A percentile compares a stretch with the other conserved stretches of the same genome.
Evolutionary conservation across 2,329 filamentous ascomycete genomes (phyloP).

Genomic region (Fusarium fujikuroi): DNA sequence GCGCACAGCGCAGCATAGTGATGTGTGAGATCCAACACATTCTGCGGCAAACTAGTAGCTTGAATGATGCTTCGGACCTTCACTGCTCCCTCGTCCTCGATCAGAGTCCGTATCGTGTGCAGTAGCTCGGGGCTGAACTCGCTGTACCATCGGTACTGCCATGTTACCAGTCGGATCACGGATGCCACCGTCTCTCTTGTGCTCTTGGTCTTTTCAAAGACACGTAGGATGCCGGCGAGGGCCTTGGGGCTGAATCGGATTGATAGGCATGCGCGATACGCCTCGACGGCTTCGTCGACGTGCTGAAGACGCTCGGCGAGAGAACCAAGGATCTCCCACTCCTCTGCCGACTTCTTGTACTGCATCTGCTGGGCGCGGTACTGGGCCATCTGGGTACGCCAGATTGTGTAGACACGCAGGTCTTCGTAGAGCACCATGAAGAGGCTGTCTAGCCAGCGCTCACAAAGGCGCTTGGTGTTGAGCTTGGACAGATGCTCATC

Average conservation of each 20-base stretch:
- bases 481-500: slow-evolving; percentile 87
- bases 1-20: slow-evolving; percentile 96
- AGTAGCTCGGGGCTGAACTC: slow-evolving; percentile 96
- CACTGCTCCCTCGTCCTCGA: slow-evolving; percentile 96
- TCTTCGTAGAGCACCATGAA: slow-evolving; percentile 99
- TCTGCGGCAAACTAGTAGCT: slow-evolving; percentile 91
- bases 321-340: slow-evolving; percentile 97
- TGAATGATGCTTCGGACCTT: slow-evolving; percentile 98
- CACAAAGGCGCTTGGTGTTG: slow-evolving; percentile 96
- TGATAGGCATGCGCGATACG: slow-evolving; percentile 86
- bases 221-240: slow-evolving; percentile 82
- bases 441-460: slow-evolving; percentile 96
- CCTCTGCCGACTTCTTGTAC: slow-evolving; percentile 95
- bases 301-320: slow-evolving; percentile 94
- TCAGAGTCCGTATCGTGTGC: slow-evolving; percentile 87
- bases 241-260: slow-evolving; percentile 95
- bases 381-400: slow-evolving; percentile 97
- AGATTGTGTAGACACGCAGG: slow-evolving; percentile 97
- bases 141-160: slow-evolving; percentile 99
- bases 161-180: slow-evolving; percentile 92
- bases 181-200: slow-evolving; percentile 83
- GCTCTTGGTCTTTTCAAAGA: slow-evolving; percentile 81
- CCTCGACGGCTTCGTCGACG: slow-evolving; percentile 89
- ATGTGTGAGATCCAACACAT: slow-evolving; percentile 92
- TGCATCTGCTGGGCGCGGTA: slow-evolving; percentile 92